Base-by-base conservation (phyloP, 495 filamentous ascomycete species). In the Talaromyces liani region DNA sequence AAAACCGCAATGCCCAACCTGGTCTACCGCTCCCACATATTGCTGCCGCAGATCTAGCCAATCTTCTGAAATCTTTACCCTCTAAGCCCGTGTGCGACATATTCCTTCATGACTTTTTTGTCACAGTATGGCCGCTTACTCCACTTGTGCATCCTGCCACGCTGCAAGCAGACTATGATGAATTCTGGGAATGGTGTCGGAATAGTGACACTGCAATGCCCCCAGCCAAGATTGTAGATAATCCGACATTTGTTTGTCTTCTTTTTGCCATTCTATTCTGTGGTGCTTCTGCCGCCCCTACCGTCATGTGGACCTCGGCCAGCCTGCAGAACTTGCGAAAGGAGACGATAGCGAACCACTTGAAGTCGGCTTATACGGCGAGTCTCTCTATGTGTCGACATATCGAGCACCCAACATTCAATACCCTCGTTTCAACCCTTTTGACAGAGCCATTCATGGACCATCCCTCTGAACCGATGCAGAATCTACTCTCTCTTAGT, bases 341-440 rank as follows among this genome's bases (percentile, higher is more conserved):
- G 31, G 24, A 45, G 9, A 55, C 33, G 9, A 65, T 47, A 3
- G 61, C 65, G 41, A 24, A 62, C 12, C 58, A 63, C 12, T 56
- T 66, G 2, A 58, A 51, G 18, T 33, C 45, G 4, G 53, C 61
- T 10, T 68, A 60, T 36, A 59, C 61, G 14, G 45, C 56, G 3
- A 68, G 62, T 24, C 57, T 71, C 24, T 22, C 49, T 33, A 34
- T 62, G 22, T 69, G 67, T 53, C 60, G 53, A 39, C 47, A 65
- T 51, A 25, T 55, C 2, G 62, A 67, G 51, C 62, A 72, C 58
- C 69, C 70, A 58, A 72, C 70, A 34, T 56, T 70, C 2, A 62
- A 68, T 22, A 64, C 68, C 22, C 54, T 72, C 3, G 56, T 62
- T 27, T 63, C 65, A 20, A 58, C 64, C 0, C 56, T 72, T 36